Percentiles rank a stretch among this genome's conserved stretches.
Conservation (phyloP, 2,329 filamentous ascomycete genomes). For the Saccharata proteae region DNA sequence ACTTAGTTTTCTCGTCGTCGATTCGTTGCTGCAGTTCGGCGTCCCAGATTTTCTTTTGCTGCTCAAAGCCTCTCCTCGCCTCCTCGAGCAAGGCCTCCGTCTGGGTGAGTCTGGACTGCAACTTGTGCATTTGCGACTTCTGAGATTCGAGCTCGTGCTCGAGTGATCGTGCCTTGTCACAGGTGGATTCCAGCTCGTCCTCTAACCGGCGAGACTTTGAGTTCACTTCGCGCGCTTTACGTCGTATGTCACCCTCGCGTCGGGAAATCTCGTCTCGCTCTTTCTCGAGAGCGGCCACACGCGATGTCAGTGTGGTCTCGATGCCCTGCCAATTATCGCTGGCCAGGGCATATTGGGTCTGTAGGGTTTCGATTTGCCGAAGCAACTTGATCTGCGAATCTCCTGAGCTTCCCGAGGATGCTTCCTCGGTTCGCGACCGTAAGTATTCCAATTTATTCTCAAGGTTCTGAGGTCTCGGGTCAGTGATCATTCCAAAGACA, state of each 20-base stretch:
- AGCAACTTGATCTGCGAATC: conserved; percentile 82
- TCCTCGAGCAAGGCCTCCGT: conserved; percentile 52
- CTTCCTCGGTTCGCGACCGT: conserved; percentile 76
- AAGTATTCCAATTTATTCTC: conserved; percentile 87
- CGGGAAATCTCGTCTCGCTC: conserved; percentile 78
- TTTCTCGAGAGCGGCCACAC: conserved; percentile 68
- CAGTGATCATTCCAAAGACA: too few relatives aligned
- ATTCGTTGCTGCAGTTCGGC: conserved; percentile 44
- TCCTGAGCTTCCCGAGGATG: conserved; percentile 66
- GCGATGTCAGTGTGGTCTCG: conserved; percentile 69
- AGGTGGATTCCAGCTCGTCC: conserved; percentile 67
- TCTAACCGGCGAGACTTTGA: conserved; percentile 56
- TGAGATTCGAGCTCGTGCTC: conserved; percentile 52
- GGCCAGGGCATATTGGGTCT: conserved; percentile 87
- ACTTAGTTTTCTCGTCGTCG: conserved; percentile 53
- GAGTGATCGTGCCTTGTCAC: conserved; percentile 49
- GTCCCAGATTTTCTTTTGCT: conserved; percentile 48
- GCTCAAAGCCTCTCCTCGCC: conserved; percentile 41
- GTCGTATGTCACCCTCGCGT: conserved; percentile 76
- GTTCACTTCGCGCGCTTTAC: conserved; percentile 78
- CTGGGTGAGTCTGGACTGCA: conserved; percentile 54
- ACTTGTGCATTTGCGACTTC: conserved; percentile 45
- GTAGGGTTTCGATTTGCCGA: conserved; percentile 86
- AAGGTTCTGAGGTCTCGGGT: conserved; percentile 44
- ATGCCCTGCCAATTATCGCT: conserved; percentile 98